Conservation (phyloP, 352 stramenopile species). For the Phytopythium delawarense region DNA sequence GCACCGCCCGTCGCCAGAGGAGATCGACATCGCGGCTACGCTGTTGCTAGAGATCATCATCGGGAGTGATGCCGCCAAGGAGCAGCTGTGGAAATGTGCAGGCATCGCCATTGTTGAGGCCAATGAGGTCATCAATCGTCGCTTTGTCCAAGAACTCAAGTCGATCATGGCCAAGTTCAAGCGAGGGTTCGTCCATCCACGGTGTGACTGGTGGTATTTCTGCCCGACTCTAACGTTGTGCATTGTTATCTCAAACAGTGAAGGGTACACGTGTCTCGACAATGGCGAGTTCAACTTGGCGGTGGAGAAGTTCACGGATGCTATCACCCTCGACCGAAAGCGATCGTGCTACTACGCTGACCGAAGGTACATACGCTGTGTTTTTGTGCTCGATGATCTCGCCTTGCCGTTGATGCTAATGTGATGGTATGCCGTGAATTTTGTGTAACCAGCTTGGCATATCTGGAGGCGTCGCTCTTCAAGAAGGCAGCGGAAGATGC, state of each 20-base stretch:
- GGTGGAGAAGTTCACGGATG: constrained; percentile 92
- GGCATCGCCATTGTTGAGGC: constrained; percentile 38
- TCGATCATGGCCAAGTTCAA: constrained; percentile 61
- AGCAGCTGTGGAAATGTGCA: constrained; percentile 31
- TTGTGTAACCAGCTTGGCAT: constrained; percentile 44
- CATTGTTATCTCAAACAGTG: constrained; percentile 19
- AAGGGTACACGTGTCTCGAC: constrained; percentile 92
- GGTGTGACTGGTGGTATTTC: not conserved
- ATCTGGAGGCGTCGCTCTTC: constrained; percentile 54
- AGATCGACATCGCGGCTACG: constrained; percentile 43
- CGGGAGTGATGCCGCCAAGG: constrained; percentile 36
- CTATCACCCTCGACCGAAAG: constrained; percentile 84
- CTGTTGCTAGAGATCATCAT: constrained; percentile 47
- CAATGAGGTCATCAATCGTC: constrained; percentile 35
- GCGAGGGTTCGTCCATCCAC: constrained; percentile 10
- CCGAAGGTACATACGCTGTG: constrained; percentile 39
- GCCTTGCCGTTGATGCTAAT: not conserved
- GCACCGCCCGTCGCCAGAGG: constrained; percentile 30
- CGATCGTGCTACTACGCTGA: constrained; percentile 92
- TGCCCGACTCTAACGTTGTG: not conserved
- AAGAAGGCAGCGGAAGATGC: constrained; percentile 88
- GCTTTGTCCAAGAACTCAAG: constrained; percentile 58
- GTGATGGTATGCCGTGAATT: not conserved
- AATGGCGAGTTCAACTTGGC: constrained; percentile 83
- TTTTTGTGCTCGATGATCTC: not conserved